Evolutionary conservation across 768 basidiomycete genomes (phyloP), one percentile per base, ranked within the genome.

Genomic region (Tulasnella sp.): DNA sequence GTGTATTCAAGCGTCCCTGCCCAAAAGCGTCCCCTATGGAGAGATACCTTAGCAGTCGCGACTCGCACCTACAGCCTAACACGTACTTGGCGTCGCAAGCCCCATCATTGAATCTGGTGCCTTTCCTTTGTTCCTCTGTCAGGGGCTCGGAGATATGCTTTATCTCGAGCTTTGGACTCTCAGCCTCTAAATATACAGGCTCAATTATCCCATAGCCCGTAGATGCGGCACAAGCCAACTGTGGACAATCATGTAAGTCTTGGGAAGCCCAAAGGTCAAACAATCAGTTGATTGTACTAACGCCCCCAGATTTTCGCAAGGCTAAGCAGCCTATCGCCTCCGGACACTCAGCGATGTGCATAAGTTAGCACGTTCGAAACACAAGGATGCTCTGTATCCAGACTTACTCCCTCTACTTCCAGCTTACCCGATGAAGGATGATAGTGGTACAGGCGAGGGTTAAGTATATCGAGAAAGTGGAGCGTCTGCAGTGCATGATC

Each of bases 401-500:
- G 31, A 9, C 49, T 2, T 15, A 59, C 57, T 46, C 30, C 31
- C 10, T 50, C 21, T 3, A 49, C 48, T 2, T 38, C 25, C 45
- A 59, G 25, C 22, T 56, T 31, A 12, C 54, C 54, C 15, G 48
- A 21, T 15, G 49, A 22, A 45, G 41, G 25, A 11, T 49, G 24
- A 24, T 48, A 46, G 21, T 45, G 56, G 43, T 55, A 45, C 41
- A 49, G 50, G 63, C 54, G 62, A 2, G 78, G 81, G 73, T 78
- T 80, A 60, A 74, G 72, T 50, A 85, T 85, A 65, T 86, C 84
- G 48, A 85, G 80, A 67, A 87, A 85, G 69, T 85, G 83, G 38
- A 85, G 66, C 24, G 71, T 74, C 9, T 73, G 73, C 1, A 78
- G 78, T 46, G 63, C 65, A 11, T 76, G 69, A 62, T 85, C 83